Conservation (phyloP, 2,329 filamentous ascomycete genomes). For the Calonectria pauciramosa region DNA sequence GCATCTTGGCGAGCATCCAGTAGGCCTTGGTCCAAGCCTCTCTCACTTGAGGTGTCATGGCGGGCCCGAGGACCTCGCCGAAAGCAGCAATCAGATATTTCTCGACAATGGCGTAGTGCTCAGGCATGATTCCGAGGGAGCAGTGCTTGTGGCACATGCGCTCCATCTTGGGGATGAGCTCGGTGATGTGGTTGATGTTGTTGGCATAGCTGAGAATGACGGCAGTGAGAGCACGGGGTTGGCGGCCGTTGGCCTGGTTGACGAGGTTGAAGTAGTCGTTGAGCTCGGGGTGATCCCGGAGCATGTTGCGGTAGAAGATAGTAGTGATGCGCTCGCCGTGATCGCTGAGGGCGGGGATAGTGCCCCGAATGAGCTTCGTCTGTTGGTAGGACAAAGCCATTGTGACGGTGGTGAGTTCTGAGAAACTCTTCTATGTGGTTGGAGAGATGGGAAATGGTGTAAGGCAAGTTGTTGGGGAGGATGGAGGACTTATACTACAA, state of each 20-base stretch:
- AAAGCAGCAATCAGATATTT: slow-evolving; percentile 78
- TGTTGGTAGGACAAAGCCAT: slow-evolving; percentile 67
- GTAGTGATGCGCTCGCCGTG: slow-evolving; percentile 78
- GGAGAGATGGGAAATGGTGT: background rate
- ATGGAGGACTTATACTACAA: slow-evolving; percentile 6
- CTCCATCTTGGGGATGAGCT: slow-evolving; percentile 67
- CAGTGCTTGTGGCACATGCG: slow-evolving; percentile 80
- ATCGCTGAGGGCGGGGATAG: slow-evolving; percentile 76
- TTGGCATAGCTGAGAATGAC: slow-evolving; percentile 77
- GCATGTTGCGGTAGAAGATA: slow-evolving; percentile 80
- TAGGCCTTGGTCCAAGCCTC: slow-evolving; percentile 81
- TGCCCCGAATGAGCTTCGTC: slow-evolving; percentile 75
- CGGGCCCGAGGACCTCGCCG: slow-evolving; percentile 73
- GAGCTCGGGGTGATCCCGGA: slow-evolving; percentile 74
- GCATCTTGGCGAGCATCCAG: slow-evolving; percentile 79
- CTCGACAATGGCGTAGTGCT: slow-evolving; percentile 80
- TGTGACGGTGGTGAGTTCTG: slow-evolving; percentile 37
- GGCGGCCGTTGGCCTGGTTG: slow-evolving; percentile 53
- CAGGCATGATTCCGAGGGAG: slow-evolving; percentile 75
- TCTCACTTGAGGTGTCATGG: slow-evolving; percentile 74
- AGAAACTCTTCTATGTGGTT: background rate
- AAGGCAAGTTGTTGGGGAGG: background rate
- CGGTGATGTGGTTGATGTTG: slow-evolving; percentile 75
- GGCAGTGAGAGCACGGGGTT: slow-evolving; percentile 52
- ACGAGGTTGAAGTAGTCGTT: slow-evolving; percentile 76